Evolutionary conservation across 805 yeast genomes (phyloP).

Genomic region (Candida verbasci): DNA sequence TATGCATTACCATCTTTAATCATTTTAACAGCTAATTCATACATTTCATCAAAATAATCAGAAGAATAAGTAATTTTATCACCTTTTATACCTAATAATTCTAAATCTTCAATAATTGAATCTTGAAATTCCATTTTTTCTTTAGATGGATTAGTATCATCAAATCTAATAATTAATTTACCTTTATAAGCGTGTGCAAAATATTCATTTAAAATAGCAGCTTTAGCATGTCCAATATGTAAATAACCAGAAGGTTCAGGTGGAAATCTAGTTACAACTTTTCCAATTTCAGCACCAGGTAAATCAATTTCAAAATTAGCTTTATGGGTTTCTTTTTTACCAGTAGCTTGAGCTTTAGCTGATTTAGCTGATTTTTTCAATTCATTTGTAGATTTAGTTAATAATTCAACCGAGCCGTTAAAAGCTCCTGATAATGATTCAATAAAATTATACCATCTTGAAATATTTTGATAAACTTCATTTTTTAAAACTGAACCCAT

Average conservation of each 20-base stretch:
- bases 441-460: slow-evolving; percentile 88
- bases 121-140: slow-evolving; percentile 95
- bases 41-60: slow-evolving; percentile 90
- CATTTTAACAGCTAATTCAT: slow-evolving; percentile 76
- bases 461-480: slow-evolving; percentile 76
- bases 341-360: slow-evolving; percentile 43
- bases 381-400: slow-evolving; percentile 68
- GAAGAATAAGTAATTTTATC: slow-evolving; percentile 86
- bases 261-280: slow-evolving; percentile 98
- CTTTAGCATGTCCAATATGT: slow-evolving; percentile 99
- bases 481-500: slow-evolving; percentile 87
- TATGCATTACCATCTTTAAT: slow-evolving; percentile 96
- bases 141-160: slow-evolving; percentile 96
- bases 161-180: slow-evolving; percentile 93
- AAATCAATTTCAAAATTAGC: slow-evolving; percentile 94
- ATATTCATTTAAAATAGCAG: slow-evolving; percentile 93
- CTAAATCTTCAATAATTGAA: slow-evolving; percentile 88
- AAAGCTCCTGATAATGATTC: slow-evolving; percentile 59
- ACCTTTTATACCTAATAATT: slow-evolving; percentile 87
- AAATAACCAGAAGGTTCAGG: slow-evolving; percentile 99
- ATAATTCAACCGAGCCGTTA: slow-evolving; percentile 62
- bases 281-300: slow-evolving; percentile 85
- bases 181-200: slow-evolving; percentile 96
- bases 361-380: slow-evolving; percentile 49
- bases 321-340: slow-evolving; percentile 81